Base-by-base conservation (phyloP, 306 rosid genomes). In the Geum urbanum region DNA sequence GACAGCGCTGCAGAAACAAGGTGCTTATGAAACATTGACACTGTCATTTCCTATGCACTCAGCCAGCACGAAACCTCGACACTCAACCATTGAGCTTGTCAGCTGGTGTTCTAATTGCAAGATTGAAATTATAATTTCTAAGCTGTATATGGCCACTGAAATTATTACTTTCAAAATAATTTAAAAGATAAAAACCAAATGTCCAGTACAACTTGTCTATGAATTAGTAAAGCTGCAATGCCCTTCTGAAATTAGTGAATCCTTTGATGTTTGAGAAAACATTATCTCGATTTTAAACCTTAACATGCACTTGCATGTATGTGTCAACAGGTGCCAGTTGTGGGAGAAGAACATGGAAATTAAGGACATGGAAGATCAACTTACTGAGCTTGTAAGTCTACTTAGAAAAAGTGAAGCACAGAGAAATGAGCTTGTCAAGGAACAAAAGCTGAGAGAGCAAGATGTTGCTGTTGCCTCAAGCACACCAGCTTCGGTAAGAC, bases 261-360 rank as follows among this genome's bases (percentile, higher is more conserved):
- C 20, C 61, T 69, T 50, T 63, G 13, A 13, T 47, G 51, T 19
- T 32, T 32, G 3, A 32, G 37, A 32, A 32, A 32, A 32, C 37
- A 32, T 32, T 32, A 32, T 32, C 37, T 32, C 14, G 61, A 48
- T 14, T 71, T 76, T 61, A 19, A 45, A 74, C 37, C 53, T 72
- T 56, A 54, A 3, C 37, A 74, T 43, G 47, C 71, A 32, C 10
- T 80, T 60, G 46, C 12, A 40, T 63, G 19, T 67, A 61, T 70
- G 76, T 80, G 71, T 83, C 76, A 56, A 73, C 81, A 90, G 92
- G 84, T 87, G 88, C 72, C 86, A 77, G 45, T 73, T 87, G 82
- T 90, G 88, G 91, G 91, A 87, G 79, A 87, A 82, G 88, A 77
- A 82, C 67, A 78, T 80, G 80, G 91, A 85, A 74, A 81, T 90